phyloP scores from a whole-genome alignment of 2,329 filamentous ascomycete species.

The Alternaria triticina region DNA sequence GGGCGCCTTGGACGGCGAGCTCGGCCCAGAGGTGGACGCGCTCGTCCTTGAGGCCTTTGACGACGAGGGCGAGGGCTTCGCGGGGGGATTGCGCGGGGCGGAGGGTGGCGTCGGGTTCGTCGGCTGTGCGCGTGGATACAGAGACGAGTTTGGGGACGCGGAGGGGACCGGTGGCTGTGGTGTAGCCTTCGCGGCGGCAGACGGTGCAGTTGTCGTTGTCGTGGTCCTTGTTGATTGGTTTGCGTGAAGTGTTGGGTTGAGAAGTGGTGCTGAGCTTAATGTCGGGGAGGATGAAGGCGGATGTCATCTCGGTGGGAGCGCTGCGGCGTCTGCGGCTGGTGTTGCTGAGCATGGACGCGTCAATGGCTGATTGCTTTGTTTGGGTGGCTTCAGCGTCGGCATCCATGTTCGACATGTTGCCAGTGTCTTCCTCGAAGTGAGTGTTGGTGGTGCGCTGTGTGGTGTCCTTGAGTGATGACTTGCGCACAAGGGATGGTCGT shows the following conservation, averaged over 20 bases:
- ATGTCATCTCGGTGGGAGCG: slow-evolving; percentile 63
- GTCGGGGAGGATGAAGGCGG: slow-evolving; percentile 69
- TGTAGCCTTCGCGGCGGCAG: slow-evolving; percentile 56
- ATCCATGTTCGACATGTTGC: slow-evolving; percentile 38
- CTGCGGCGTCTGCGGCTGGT: slow-evolving; percentile 58
- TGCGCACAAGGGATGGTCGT: slow-evolving; percentile 54
- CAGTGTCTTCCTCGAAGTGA: slow-evolving; percentile 46
- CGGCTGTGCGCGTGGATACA: slow-evolving; percentile 58
- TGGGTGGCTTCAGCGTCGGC: slow-evolving; percentile 35
- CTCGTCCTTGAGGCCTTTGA: slow-evolving; percentile 83
- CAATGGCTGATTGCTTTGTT: slow-evolving; percentile 36
- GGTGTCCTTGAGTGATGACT: slow-evolving; percentile 62
- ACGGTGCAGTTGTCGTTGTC: slow-evolving; percentile 63
- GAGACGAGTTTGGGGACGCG: slow-evolving; percentile 58
- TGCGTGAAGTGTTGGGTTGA: slow-evolving; percentile 28
- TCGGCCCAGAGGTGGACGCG: slow-evolving; percentile 76
- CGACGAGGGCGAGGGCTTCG: slow-evolving; percentile 77
- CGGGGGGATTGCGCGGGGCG: slow-evolving; percentile 70
- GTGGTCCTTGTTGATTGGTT: slow-evolving; percentile 51
- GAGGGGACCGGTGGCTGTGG: slow-evolving; percentile 33
- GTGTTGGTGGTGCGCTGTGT: slow-evolving; percentile 45
- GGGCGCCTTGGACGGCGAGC: slow-evolving; percentile 65
- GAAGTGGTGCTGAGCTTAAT: slow-evolving; percentile 58
- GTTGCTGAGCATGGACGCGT: slow-evolving; percentile 56
- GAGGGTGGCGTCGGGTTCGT: slow-evolving; percentile 65